Base-by-base conservation (phyloP, 192 early-diverging fungal genomes). In the Physocladia obscura region DNA sequence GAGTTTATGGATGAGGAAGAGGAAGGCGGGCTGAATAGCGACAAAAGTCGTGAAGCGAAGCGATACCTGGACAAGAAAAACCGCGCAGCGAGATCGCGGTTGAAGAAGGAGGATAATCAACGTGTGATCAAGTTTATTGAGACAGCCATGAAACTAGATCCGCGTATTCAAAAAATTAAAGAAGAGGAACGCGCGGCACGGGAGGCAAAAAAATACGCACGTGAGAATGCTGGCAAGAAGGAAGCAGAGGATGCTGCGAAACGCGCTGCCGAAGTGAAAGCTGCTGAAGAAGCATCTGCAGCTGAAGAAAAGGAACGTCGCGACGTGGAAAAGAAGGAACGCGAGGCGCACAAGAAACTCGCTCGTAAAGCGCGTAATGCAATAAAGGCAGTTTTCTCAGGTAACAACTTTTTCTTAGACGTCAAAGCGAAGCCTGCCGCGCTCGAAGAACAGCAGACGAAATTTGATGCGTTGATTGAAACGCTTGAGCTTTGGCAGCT, bases 1-100 rank as follows among this genome's bases (percentile, higher is more conserved):
- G 97, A 99, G 87, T 92, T 90, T 78, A 79, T 93, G 60, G 97
- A 99, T 77, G 97, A 99, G 87, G 96, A 99, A 81, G 94, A 93
- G 74, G 89, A 87, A 55, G 93, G 93, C 39, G 84, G 82, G 51
- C 40, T 44, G 8, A n/a, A n/a, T 44, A 8, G 8, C 40, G 89
- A 88, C 26, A 92, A 94, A 67, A 76, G 85, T 82, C 92, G 97
- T 73, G 97, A 99, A 78, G 91, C 97, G 77, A 97, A 94, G 88
- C 87, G 97, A 49, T 94, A 89, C 77, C 83, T 94, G 68, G 97
- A 99, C 77, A 82, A 87, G 72, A 95, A 96, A 87, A 99, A 99
- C 89, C 85, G 87, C 78, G 90, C 92, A 77, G 90, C 92, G 76
- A 89, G 97, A 40, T 86, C 90, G 44, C 89, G 90, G 73, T 85